These are phyloP conservation scores for Clavulina sp. DNA, from an alignment of 768 basidiomycete species.

Conservation along the genomic window DNA sequence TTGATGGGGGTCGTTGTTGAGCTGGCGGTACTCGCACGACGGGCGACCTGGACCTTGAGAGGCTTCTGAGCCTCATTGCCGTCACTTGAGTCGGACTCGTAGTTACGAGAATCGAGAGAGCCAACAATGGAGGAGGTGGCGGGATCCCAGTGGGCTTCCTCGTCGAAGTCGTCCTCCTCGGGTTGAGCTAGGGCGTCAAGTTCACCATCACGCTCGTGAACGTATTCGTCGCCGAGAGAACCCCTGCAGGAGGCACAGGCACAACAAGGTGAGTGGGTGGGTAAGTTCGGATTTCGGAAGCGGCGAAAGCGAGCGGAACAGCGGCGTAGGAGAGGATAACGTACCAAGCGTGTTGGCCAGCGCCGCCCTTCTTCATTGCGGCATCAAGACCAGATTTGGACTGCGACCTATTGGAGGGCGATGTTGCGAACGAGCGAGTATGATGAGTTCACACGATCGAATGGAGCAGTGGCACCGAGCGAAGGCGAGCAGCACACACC, in stretches of 20 bases:
- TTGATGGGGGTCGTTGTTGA: not conserved
- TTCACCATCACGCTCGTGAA: not conserved
- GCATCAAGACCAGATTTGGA: conserved; percentile 8
- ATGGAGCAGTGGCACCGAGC: not conserved
- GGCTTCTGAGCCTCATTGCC: not conserved
- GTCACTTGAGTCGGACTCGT: conserved; percentile 1
- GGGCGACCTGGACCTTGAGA: not conserved
- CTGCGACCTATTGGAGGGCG: not conserved
- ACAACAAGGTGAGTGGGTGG: no score
- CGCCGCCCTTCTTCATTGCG: conserved; percentile 5
- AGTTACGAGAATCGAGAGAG: not conserved
- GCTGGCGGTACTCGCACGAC: conserved; percentile 5
- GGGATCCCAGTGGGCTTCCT: not conserved
- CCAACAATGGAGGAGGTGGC: not conserved
- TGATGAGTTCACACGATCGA: no score
- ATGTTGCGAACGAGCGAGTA: no score
- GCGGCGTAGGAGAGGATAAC: not conserved
- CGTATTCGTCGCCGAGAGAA: not conserved
- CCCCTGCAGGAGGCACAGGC: no score
- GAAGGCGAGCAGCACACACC: not conserved
- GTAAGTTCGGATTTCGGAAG: no score
- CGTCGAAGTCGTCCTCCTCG: conserved; percentile 1
- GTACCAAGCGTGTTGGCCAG: conserved; percentile 7
- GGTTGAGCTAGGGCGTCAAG: not conserved
- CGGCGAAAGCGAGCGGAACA: no score